Evolutionary conservation across 2,329 filamentous ascomycete species (phyloP), one percentile per base, ranked within the genome.

Genomic region (Lasiodiplodia hormozganensis): DNA sequence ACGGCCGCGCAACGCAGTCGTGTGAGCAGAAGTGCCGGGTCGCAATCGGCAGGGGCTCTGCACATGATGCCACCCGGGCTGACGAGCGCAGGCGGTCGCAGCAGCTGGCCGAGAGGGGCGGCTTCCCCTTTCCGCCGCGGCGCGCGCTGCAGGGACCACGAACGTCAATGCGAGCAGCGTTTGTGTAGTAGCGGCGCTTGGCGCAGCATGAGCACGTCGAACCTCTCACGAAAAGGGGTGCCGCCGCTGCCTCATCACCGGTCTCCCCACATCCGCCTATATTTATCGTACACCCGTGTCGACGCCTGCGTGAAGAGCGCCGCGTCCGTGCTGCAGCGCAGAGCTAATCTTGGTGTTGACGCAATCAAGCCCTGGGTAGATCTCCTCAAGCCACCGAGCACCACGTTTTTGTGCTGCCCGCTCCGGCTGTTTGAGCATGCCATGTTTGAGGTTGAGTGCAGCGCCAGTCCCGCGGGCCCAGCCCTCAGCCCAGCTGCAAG

Each of bases 371-470:
- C 52, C 62, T 38, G 51, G 51, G 62, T 21, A 65, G 51, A 54
- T 51, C 54, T 65, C 62, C 54, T 52, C 62, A 65, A 65, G 62
- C 62, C 62, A 65, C 62, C 38, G 60, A 52, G 60, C 60, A 64
- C 60, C 60, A 64, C 60, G 60, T 64, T 64, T 28, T 64, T 28
- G 58, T 43, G 58, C 58, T 51, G 58, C 16, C 58, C 47, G 40
- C 58, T 49, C 40, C 40, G 58, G 43, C 58, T 62, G 58, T 62
- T 62, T 62, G 58, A 51, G 40, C 58, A 62, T 49, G 58, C 60
- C 60, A 52, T 38, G 60, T 64, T 64, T 64, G 60, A 64, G 18
- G 18, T 64, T 64, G 60, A 64, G 28, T 38, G 47, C 60, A 21
- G 58, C 58, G 16, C 58, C 58, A 36, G 40, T 34, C 18, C 40